Percentiles rank a stretch among this genome's conserved stretches.
Conservation (phyloP, 73 alveolate genomes). For the Blepharisma stoltei region DNA sequence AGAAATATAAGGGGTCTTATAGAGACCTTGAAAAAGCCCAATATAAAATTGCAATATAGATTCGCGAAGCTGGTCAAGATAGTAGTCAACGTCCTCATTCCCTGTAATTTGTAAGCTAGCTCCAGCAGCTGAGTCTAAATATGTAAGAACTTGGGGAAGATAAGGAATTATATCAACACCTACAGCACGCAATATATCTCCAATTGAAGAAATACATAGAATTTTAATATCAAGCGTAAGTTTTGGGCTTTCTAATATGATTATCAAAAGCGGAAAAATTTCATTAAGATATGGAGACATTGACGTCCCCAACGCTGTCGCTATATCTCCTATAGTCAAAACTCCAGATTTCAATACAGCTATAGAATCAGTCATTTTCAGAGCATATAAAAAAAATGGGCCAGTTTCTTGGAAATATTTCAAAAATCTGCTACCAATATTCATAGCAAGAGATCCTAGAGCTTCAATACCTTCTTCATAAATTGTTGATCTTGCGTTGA, state of each 20-base stretch:
- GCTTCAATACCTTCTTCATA: neutral
- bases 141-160: neutral
- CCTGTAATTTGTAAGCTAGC: neutral
- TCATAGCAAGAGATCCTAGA: neutral
- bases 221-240: neutral
- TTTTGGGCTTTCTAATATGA: neutral
- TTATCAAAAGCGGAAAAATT: neutral
- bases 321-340: neutral
- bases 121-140: constrained; percentile 6
- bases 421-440: neutral
- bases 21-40: neutral
- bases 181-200: neutral
- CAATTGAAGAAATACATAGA: neutral
- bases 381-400: neutral
- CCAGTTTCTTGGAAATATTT: neutral
- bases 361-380: neutral
- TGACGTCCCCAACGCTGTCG: neutral
- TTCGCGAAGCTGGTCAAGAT: constrained; percentile 2
- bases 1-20: neutral
- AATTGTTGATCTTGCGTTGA: neutral
- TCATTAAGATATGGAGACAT: neutral
- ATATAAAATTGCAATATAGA: neutral
- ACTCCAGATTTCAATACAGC: constrained; percentile 2
- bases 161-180: neutral
- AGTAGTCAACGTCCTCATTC: neutral